These are phyloP conservation scores for Hapsidospora chrysogenum DNA, from an alignment of 495 filamentous ascomycete genomes.

Conservation along the genomic window DNA sequence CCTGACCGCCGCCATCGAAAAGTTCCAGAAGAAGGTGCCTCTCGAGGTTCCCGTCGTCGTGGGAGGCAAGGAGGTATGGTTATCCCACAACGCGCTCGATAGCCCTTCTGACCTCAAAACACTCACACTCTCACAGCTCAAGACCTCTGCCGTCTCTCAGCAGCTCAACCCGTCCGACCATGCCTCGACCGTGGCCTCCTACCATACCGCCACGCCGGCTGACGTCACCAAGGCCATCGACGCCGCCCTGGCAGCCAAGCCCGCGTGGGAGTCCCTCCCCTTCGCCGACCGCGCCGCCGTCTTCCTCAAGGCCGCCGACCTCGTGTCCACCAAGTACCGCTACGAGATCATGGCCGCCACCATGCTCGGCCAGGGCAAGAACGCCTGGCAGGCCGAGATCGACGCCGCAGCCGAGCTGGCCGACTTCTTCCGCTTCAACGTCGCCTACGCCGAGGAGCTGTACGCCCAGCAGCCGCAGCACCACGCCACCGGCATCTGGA, in stretches of 20 bases:
- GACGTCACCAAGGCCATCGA: constrained; percentile 65
- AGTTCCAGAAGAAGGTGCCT: constrained; percentile 39
- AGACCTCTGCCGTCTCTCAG: constrained; percentile 28
- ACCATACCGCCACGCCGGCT: constrained; percentile 54
- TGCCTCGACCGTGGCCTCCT: constrained; percentile 52
- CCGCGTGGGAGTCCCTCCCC: constrained; percentile 61
- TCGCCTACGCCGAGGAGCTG: constrained; percentile 73
- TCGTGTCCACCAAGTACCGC: constrained; percentile 77
- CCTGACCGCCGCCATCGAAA: constrained; percentile 51
- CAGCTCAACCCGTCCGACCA: constrained; percentile 70
- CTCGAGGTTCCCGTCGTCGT: constrained; percentile 65
- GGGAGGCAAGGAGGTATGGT: constrained; percentile 55
- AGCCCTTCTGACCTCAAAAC: background rate
- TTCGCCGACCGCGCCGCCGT: constrained; percentile 85
- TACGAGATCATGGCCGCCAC: constrained; percentile 88
- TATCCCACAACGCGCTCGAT: background rate
- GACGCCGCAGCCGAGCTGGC: constrained; percentile 82
- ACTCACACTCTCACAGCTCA: constrained; percentile 20
- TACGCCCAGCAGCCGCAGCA: constrained; percentile 71
- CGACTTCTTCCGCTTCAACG: constrained; percentile 85
- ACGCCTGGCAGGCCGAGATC: constrained; percentile 93
- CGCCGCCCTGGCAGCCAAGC: constrained; percentile 64
- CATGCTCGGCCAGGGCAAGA: constrained; percentile 91
- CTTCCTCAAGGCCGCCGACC: constrained; percentile 84
- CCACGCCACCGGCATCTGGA: constrained; percentile 66